Evolutionary conservation across 1,284 basidiomycete species (phyloP), one percentile per base, ranked within the genome.

Genomic region (Termitomyces sp.): DNA sequence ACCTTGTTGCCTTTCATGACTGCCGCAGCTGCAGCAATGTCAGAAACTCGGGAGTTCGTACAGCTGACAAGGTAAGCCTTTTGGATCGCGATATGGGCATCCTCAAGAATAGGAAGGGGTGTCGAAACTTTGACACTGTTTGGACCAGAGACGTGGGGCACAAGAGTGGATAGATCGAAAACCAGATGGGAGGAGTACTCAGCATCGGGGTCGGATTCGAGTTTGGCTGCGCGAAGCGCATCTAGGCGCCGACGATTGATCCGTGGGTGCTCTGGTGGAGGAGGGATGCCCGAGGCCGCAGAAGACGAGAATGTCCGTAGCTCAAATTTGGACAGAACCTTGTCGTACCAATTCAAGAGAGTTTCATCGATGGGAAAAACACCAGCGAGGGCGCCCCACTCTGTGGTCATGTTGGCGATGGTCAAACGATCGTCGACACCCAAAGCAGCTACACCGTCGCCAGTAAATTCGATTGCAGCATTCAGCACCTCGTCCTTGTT

Each of bases 1-100:
- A 99, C 83, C 64, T 85, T 91, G 64, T 85, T 84, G 9, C 91
- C 93, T 47, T 84, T 80, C 62, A 99, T 79, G 19, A 98, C 95
- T 10, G 81, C 81, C 0, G 96, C 97, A 0, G 96, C 96, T 0
- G 93, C 89, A 13, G 91, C 84, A 56, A 99, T 88, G 64, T 99
- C 96, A 0, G 95, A 97, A 0, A 91, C 88, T 38, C 97, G 91
- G 4, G 96, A 95, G 72, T 99, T 99, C 58, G 97, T 98, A 71
- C 96, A 99, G 57, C 92, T 95, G 44, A 99, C 93, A 49, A 99
- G 90, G 72, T 99, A 99, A 0, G 96, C 96, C 71, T 99, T 99
- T 66, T 99, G 82, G 67, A 99, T 97, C 24, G 81, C 74, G 62
- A 99, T 90, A 31, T 80, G 80, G 39, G 81, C 74, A 40, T 82